Conservation (phyloP, 805 yeast species). For the Candida verbasci region DNA sequence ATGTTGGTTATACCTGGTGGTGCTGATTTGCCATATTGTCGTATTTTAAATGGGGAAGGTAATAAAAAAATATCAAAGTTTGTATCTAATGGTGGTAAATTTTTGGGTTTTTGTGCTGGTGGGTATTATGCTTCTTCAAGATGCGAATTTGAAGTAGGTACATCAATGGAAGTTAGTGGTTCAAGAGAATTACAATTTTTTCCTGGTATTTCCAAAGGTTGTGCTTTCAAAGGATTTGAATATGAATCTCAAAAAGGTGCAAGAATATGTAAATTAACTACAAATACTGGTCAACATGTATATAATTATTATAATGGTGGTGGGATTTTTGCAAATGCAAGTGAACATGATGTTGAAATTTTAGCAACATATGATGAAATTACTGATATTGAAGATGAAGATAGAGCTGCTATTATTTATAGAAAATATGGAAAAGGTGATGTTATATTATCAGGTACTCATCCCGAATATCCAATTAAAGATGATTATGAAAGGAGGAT, state of each 20-base stretch:
- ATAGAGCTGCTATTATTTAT: constrained; percentile 67
- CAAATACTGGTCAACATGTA: constrained; percentile 20
- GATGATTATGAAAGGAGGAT: constrained; percentile 38
- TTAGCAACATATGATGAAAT: constrained; percentile 63
- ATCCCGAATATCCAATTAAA: constrained; percentile 77
- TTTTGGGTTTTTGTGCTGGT: constrained; percentile 92
- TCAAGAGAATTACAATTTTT: constrained; percentile 75
- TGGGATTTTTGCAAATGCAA: constrained; percentile 75
- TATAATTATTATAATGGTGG: constrained; percentile 83
- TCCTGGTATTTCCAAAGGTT: constrained; percentile 81
- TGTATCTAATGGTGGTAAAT: constrained; percentile 76
- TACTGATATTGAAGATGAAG: constrained; percentile 44
- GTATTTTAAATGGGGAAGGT: constrained; percentile 65
- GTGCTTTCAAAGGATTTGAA: constrained; percentile 73
- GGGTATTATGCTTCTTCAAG: constrained; percentile 75
- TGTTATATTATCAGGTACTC: constrained; percentile 78
- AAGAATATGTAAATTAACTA: constrained; percentile 45
- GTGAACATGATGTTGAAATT: constrained; percentile 59
- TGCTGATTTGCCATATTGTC: constrained; percentile 86
- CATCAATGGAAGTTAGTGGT: constrained; percentile 80
- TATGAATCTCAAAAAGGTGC: constrained; percentile 80
- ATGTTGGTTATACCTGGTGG: constrained; percentile 93
- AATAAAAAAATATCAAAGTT: constrained; percentile 56
- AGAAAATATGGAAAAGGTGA: constrained; percentile 69
- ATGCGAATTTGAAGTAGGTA: constrained; percentile 82